These are phyloP conservation scores for Circinella umbellata DNA, from an alignment of 371 early-diverging fungal species.

Conservation along the genomic window DNA sequence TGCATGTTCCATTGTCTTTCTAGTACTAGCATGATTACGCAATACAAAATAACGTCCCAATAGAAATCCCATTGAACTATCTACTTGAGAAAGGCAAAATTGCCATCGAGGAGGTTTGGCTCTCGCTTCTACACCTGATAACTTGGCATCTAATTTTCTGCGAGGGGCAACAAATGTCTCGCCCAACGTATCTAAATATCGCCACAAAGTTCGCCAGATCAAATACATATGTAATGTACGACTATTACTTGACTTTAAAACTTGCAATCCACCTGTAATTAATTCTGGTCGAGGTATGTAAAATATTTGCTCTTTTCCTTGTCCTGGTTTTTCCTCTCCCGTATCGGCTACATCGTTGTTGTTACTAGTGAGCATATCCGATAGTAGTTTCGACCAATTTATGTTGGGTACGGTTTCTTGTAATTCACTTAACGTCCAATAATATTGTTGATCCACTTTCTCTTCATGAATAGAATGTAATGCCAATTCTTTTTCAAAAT, in stretches of 20 bases:
- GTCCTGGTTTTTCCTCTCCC: too few species aligned
- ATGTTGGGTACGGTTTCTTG: conserved; percentile 39
- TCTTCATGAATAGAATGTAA: conserved; percentile 6
- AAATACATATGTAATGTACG: conserved; percentile 47
- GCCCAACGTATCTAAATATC: conserved; percentile 35
- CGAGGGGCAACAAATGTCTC: conserved; percentile 30
- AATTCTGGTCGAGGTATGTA: conserved; percentile 44
- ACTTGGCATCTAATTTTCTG: conserved; percentile 30
- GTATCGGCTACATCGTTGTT: too few species aligned
- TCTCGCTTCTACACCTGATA: conserved; percentile 43
- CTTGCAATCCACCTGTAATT: conserved; percentile 20
- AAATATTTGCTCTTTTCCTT: conserved; percentile 16
- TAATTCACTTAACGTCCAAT: conserved; percentile 34
- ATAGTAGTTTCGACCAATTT: conserved; percentile 40
- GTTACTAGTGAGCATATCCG: conserved; percentile 13
- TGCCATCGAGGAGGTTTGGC: conserved; percentile 57
- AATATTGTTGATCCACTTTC: neutral
- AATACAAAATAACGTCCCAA: conserved; percentile 57
- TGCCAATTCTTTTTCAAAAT: conserved; percentile 19
- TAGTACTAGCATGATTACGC: neutral
- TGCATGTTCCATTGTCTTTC: neutral
- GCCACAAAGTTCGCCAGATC: conserved; percentile 45
- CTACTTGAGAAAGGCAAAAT: conserved; percentile 51
- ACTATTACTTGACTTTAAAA: conserved; percentile 19
- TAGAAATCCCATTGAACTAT: conserved; percentile 52